These are phyloP conservation scores for Candida silvicultrix DNA, from an alignment of 805 yeast genomes.

Conservation along the genomic window DNA sequence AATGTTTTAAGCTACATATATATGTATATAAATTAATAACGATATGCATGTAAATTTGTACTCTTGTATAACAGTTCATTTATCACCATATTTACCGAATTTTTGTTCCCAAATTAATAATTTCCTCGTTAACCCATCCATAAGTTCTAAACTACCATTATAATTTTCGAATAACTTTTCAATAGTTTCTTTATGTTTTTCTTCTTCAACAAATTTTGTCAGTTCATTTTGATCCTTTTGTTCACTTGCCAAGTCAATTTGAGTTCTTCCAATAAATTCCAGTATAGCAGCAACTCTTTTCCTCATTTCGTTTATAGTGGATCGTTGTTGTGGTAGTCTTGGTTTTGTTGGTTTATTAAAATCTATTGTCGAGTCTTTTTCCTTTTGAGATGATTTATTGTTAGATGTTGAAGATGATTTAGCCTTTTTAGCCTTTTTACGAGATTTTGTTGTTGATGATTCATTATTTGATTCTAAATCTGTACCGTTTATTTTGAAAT, in stretches of 20 bases:
- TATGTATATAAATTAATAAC: neutral
- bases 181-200: slow-evolving; percentile 29
- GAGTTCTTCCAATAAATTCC: slow-evolving; percentile 86
- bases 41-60: no score
- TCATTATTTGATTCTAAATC: slow-evolving; percentile 15
- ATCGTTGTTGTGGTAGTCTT: slow-evolving; percentile 69
- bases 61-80: no score
- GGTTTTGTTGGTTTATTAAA: slow-evolving; percentile 76
- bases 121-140: slow-evolving; percentile 70
- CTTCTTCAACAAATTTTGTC: slow-evolving; percentile 39
- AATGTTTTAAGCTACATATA: neutral
- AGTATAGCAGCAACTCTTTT: slow-evolving; percentile 83
- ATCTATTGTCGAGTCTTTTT: slow-evolving; percentile 32
- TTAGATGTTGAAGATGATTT: slow-evolving; percentile 17
- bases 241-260: slow-evolving; percentile 73
- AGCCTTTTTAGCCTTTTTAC: slow-evolving; percentile 2
- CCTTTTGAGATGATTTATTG: slow-evolving; percentile 13
- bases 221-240: slow-evolving; percentile 50
- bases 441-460: slow-evolving; percentile 4
- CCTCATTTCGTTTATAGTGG: slow-evolving; percentile 77
- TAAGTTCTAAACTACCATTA: slow-evolving; percentile 51
- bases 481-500: neutral
- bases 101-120: slow-evolving; percentile 76
- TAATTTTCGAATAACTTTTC: slow-evolving; percentile 42
- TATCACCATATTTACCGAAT: slow-evolving; percentile 32